Base-by-base conservation (phyloP, 176 grass and related monocot genomes). In the Raddia distichophylla region DNA sequence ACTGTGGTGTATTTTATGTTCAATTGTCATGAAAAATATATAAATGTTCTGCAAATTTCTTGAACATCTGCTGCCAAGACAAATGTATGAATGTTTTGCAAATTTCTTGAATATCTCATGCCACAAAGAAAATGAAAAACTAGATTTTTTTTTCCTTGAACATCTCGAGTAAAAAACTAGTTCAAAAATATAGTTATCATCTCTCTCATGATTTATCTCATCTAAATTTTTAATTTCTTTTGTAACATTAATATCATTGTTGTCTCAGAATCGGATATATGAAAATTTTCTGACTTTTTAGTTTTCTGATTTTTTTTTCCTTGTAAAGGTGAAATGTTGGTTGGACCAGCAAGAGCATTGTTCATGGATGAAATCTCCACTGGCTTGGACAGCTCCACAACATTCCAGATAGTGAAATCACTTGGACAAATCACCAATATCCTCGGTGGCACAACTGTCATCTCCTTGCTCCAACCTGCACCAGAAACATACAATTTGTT, bases 311-410 rank as follows among this genome's bases (percentile, higher is more conserved):
- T 57, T 49, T 75, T 75, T 27, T 27, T 34, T 60, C 15, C 0
- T 5, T 20, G 1, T 53, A 47, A 86, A 92, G 90, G 90, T 80
- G 90, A 92, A 83, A 92, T 92, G 90, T 69, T 92, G 54, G 90
- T 89, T 16, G 90, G 90, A 80, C 83, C 90, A 10, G 79, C 71
- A 18, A 79, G 69, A 84, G 87, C 90, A 56, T 34, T 92, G 65
- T 92, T 92, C 80, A 92, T 92, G 86, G 90, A 92, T 86, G 90
- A 92, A 71, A 92, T 92, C 60, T 92, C 90, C 33, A 92, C 90
- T n/a, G 90, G 90, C 34, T 57, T 92, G 10, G 90, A 92, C 51
- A 89, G 83, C 90, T 92, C 87, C 15, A 92, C 90, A 15, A 89
- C 90, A 75, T 92, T 76, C 68, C 90, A 92, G 67, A 92, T 92